These are phyloP conservation scores for Xylaria sp. DNA, from an alignment of 2,329 filamentous ascomycete species.

Conservation along the genomic window DNA sequence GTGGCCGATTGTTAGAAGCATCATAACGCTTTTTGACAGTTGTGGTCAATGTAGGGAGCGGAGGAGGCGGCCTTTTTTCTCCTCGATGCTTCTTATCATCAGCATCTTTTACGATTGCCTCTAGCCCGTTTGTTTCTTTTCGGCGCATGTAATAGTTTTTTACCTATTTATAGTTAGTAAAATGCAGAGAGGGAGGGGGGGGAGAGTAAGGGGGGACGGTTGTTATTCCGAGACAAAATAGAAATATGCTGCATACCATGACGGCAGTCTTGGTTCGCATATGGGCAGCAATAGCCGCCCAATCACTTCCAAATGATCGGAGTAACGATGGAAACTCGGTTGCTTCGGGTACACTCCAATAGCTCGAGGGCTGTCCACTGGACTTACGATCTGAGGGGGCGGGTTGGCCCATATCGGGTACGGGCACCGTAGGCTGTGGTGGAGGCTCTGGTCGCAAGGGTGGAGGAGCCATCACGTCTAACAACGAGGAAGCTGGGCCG, in stretches of 20 bases:
- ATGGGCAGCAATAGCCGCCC: slow-evolving; percentile 65
- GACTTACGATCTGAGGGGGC: slow-evolving; percentile 46
- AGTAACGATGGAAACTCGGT: slow-evolving; percentile 70
- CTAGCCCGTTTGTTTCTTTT: slow-evolving; percentile 59
- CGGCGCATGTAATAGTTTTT: slow-evolving; percentile 64
- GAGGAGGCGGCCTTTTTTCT: slow-evolving; percentile 56
- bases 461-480: slow-evolving; percentile 53
- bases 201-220: too few relatives aligned
- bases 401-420: slow-evolving; percentile 45
- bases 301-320: slow-evolving; percentile 73
- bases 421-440: slow-evolving; percentile 43
- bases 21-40: slow-evolving; percentile 49
- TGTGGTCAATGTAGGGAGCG: slow-evolving; percentile 43
- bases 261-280: slow-evolving; percentile 81
- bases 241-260: slow-evolving; percentile 56
- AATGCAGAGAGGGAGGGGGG: background rate
- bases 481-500: slow-evolving; percentile 34
- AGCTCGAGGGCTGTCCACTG: slow-evolving; percentile 64
- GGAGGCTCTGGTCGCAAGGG: slow-evolving; percentile 52
- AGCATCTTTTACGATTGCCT: slow-evolving; percentile 54
- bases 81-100: slow-evolving; percentile 51
- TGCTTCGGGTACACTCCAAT: slow-evolving; percentile 80
- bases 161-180: slow-evolving; percentile 43
- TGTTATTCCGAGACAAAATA: background rate
- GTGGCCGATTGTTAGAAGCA: slow-evolving; percentile 39